A percentile compares a stretch with the other conserved stretches of the same genome.
phyloP scores from a whole-genome alignment of 768 basidiomycete genomes.

The Tulasnella sp. region DNA sequence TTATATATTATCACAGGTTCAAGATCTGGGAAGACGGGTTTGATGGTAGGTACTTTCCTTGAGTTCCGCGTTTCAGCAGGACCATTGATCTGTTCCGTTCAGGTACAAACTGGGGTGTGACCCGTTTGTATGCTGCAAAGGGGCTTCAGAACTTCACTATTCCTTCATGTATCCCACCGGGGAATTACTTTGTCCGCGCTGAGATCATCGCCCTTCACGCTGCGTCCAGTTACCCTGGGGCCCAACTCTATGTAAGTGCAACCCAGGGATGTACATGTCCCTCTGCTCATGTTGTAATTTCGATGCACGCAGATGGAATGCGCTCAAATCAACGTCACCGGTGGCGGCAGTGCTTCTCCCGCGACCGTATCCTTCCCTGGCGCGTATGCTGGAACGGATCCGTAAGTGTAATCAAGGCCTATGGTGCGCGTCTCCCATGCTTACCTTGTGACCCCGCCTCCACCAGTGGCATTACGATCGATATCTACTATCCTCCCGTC shows the following conservation, averaged over 20 bases:
- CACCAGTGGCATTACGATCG: constrained; percentile 12
- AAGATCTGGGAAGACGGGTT: constrained; percentile 14
- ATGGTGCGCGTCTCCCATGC: not conserved
- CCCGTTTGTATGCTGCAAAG: constrained; percentile 37
- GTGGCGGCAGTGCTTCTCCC: constrained; percentile 25
- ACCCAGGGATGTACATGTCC: too few species aligned
- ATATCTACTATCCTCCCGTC: constrained; percentile 14
- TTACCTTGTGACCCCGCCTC: not conserved
- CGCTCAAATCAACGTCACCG: constrained; percentile 31
- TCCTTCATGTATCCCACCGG: constrained; percentile 36
- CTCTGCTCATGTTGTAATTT: too few species aligned
- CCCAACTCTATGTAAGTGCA: constrained; percentile 42
- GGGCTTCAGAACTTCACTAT: constrained; percentile 41
- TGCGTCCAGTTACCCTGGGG: constrained; percentile 25
- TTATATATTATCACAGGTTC: not conserved
- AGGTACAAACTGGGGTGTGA: constrained; percentile 34
- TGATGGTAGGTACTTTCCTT: not conserved
- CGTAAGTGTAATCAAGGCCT: not conserved
- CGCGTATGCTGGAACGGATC: constrained; percentile 15
- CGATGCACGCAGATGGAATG: constrained; percentile 19
- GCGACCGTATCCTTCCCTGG: constrained; percentile 18
- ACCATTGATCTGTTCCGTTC: too few species aligned
- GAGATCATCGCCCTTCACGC: constrained; percentile 25
- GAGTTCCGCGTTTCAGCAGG: too few species aligned
- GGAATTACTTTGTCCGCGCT: constrained; percentile 40